Conservation (phyloP, 2,329 filamentous ascomycete species). For the Claviceps cyperi region DNA sequence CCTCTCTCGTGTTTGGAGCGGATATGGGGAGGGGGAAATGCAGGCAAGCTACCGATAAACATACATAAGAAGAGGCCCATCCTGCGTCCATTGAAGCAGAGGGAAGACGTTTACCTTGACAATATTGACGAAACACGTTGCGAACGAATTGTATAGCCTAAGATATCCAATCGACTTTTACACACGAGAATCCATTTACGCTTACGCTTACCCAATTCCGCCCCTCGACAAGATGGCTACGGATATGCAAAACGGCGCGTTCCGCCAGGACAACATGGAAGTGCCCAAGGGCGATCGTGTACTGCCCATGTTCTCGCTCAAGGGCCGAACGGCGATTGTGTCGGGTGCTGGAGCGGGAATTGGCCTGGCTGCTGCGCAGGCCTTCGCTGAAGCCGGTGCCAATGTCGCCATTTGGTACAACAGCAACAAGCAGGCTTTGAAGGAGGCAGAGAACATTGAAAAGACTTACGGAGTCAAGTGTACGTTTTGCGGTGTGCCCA, state of each 20-base stretch:
- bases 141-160: too few relatives aligned
- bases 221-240: constrained; percentile 16
- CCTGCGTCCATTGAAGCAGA: too few relatives aligned
- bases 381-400: constrained; percentile 53
- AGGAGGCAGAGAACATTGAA: constrained; percentile 48
- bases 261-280: constrained; percentile 42
- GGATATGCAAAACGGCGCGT: constrained; percentile 32
- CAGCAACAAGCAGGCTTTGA: constrained; percentile 48
- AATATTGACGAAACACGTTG: too few relatives aligned
- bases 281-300: constrained; percentile 34
- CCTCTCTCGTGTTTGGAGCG: too few relatives aligned
- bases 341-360: constrained; percentile 54
- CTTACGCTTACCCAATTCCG: too few relatives aligned
- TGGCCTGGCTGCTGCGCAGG: constrained; percentile 49
- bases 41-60: too few relatives aligned
- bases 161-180: too few relatives aligned
- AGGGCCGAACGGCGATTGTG: constrained; percentile 55
- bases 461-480: constrained; percentile 53
- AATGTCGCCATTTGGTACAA: constrained; percentile 64
- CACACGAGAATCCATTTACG: too few relatives aligned
- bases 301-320: constrained; percentile 53
- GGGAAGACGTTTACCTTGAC: too few relatives aligned
- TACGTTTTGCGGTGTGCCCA: constrained; percentile 20
- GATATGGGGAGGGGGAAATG: too few relatives aligned
- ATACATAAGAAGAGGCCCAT: too few relatives aligned